Base-by-base conservation (phyloP, 495 filamentous ascomycete species). In the Trichoderma asperelloides region DNA sequence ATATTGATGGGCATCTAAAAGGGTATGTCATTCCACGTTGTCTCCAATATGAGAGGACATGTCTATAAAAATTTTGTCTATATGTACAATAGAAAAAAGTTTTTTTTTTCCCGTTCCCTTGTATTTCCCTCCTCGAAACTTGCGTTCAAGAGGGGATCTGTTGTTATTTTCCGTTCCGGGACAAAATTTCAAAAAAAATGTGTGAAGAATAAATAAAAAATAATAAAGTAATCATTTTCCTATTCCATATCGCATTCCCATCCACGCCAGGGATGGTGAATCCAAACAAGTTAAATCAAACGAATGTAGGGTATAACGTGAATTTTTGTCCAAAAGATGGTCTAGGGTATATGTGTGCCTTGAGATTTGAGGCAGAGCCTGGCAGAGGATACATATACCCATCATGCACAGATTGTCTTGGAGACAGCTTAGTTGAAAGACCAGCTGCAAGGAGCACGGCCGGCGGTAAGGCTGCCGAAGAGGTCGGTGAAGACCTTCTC, bases 401-500 rank as follows among this genome's bases (percentile, higher is more conserved):
- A 13, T 37, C 33, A 37, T 37, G 33, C 33, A 37, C 33, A 37
- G 33, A 37, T 37, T 37, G 33, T 37, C 7, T 51, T 25, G 47
- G 47, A 18, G 43, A 47, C 43, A 47, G 30, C 65, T 63, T 79
- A 69, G 74, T 75, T 72, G 74, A 83, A 81, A 39, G 68, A 70
- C 81, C 81, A 83, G 15, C 72, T 40, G 47, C 76, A 75, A 5
- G 70, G 33, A 15, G 66, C 39, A 47, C 81, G 76, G 40, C 81
- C 81, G 28, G 40, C 74, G 13, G 66, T 71, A 8, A 78, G 69
- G 21, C 71, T 67, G 25, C 74, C 77, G 68, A 81, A 80, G 15
- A 86, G 71, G 13, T 76, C 71, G 0, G 40, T 3, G 68, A 85
- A 86, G 39, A 77, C 74, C 57, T 75, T 71, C 65, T 80, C 73